phyloP scores from a whole-genome alignment of 257 asterid genomes.

The Datura wrightii region DNA sequence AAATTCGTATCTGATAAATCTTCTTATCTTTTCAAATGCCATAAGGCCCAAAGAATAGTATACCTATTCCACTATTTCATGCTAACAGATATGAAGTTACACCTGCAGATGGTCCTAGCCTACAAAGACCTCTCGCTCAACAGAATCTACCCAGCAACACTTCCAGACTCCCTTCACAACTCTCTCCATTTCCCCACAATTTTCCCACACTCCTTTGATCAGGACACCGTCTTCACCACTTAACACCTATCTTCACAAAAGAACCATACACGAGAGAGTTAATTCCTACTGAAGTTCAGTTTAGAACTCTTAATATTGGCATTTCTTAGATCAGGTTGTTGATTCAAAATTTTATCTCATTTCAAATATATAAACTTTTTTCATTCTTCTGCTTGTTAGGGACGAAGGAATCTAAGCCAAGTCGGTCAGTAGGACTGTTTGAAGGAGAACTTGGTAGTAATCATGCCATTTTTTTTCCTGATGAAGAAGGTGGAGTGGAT shows the following conservation, averaged over 20 bases:
- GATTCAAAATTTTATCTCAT: background rate
- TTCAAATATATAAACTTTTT: background rate
- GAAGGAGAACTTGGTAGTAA: background rate
- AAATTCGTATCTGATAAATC: background rate
- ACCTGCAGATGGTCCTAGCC: too few species aligned
- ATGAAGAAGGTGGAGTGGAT: background rate
- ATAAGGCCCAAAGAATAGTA: background rate
- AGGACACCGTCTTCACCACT: background rate
- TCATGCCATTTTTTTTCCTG: background rate
- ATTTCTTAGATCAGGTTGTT: background rate
- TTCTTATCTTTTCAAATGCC: background rate
- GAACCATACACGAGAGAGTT: background rate
- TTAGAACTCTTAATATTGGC: background rate
- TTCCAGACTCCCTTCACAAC: background rate
- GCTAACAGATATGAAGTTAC: background rate
- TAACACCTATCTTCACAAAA: background rate
- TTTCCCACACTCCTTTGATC: background rate
- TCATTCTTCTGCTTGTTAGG: background rate
- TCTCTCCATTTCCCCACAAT: background rate
- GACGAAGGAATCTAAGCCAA: background rate
- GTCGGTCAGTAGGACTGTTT: background rate
- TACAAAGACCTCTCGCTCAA: too few species aligned
- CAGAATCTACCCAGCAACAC: too few species aligned
- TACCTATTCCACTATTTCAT: background rate
- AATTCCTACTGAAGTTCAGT: constrained; percentile 11